Percentiles rank a stretch among this genome's conserved stretches.
Evolutionary conservation across 2,329 filamentous ascomycete genomes (phyloP).

Genomic region (Claviceps pusilla): DNA sequence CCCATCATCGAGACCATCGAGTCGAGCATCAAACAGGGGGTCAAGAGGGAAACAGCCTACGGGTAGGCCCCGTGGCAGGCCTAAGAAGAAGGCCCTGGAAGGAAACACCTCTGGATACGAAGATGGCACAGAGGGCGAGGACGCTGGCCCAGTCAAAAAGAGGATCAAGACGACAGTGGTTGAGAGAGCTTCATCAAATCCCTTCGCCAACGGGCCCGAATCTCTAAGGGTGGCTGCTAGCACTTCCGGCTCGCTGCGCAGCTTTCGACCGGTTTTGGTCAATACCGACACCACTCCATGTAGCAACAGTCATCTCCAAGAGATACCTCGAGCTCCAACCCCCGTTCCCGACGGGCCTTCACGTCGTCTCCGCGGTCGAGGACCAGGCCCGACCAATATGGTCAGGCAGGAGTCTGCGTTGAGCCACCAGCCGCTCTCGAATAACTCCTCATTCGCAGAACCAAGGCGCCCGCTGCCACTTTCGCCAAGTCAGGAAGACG

Average conservation of each 20-base stretch:
- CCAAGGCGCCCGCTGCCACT: constrained; percentile 25
- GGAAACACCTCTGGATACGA: constrained; percentile 66
- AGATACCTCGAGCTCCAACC: constrained; percentile 62
- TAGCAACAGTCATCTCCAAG: constrained; percentile 43
- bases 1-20: constrained; percentile 40
- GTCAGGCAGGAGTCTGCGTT: constrained; percentile 47
- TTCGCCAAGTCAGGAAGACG: constrained; percentile 32
- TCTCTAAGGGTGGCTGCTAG: constrained; percentile 82
- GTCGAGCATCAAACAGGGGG: constrained; percentile 38
- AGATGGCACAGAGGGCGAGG: constrained; percentile 46
- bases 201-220: constrained; percentile 59
- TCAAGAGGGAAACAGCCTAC: constrained; percentile 29
- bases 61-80: constrained; percentile 40
- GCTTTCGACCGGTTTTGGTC: constrained; percentile 57
- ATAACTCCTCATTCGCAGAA: constrained; percentile 30
- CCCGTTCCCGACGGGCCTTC: constrained; percentile 45
- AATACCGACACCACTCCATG: constrained; percentile 24
- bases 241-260: constrained; percentile 73
- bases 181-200: constrained; percentile 49
- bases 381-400: constrained; percentile 16
- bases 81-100: constrained; percentile 37
- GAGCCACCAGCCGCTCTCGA: constrained; percentile 33
- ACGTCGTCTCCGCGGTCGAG: constrained; percentile 15
- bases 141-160: constrained; percentile 42
- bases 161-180: constrained; percentile 63